A percentile compares a stretch with the other conserved stretches of the same genome.
Conservation (phyloP, 352 stramenopile species). For the Pythium oligandrum region DNA sequence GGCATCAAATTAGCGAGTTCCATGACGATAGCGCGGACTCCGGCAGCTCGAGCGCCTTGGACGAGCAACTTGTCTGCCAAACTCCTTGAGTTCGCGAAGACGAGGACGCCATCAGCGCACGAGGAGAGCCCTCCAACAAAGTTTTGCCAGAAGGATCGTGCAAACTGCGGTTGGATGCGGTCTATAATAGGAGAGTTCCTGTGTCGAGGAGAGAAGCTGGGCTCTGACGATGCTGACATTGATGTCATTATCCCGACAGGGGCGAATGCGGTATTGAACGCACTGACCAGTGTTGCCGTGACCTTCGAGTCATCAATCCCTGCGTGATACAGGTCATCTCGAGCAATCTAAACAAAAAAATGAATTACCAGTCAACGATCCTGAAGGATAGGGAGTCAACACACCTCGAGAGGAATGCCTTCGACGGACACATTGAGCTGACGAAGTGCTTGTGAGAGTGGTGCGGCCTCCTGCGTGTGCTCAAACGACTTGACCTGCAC, state of each 20-base stretch:
- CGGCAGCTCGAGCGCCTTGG: constrained; percentile 27
- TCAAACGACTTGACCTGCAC: constrained; percentile 27
- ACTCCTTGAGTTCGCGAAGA: constrained; percentile 41
- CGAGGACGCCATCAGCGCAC: constrained; percentile 33
- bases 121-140: constrained; percentile 21
- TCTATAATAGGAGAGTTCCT: background rate
- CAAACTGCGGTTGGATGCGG: constrained; percentile 21
- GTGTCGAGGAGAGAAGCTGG: no score
- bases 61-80: constrained; percentile 29
- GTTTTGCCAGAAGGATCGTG: constrained; percentile 20
- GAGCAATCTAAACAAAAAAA: no score
- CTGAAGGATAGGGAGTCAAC: no score
- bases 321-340: constrained; percentile 2
- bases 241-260: no score
- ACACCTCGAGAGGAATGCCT: background rate
- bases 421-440: constrained; percentile 29
- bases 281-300: constrained; percentile 5
- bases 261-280: constrained; percentile 11
- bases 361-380: no score
- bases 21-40: constrained; percentile 34
- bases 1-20: constrained; percentile 50
- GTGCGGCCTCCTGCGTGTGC: constrained; percentile 10
- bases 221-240: no score
- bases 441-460: constrained; percentile 16
- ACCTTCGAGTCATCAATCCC: constrained; percentile 2